Percentiles rank a stretch among this genome's conserved stretches.
These are phyloP conservation scores for Acacia concinna DNA, from an alignment of 331 rosid genomes.

Conservation along the genomic window DNA sequence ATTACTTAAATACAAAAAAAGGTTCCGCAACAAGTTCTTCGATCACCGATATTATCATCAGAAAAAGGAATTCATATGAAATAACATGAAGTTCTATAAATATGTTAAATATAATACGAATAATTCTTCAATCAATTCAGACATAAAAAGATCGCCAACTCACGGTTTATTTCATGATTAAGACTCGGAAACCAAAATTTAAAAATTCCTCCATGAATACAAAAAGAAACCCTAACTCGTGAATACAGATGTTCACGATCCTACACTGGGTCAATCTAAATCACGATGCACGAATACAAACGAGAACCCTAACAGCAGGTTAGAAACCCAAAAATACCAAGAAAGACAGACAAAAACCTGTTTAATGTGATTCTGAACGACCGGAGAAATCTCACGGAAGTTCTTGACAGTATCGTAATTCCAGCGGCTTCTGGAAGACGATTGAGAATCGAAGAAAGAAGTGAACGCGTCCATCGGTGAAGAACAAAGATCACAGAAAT, in stretches of 20 bases:
- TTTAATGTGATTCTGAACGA: conserved; percentile 78
- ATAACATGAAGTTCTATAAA: too few species aligned
- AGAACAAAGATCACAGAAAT: not conserved
- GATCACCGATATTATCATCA: not conserved
- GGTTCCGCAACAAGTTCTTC: not conserved
- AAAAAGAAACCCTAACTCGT: conserved; percentile 10
- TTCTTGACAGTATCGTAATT: conserved; percentile 73
- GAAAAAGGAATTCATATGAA: not conserved
- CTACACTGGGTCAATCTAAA: not conserved
- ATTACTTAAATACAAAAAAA: not conserved
- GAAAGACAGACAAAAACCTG: conserved; percentile 36
- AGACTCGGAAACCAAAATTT: not conserved
- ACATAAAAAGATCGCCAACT: not conserved
- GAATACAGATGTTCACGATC: not conserved
- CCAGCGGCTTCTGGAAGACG: conserved; percentile 65
- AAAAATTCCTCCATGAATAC: not conserved
- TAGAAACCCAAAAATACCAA: conserved; percentile 28
- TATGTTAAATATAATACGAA: not conserved
- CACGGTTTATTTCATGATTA: not conserved
- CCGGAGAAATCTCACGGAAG: conserved; percentile 75
- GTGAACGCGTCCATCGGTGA: conserved; percentile 60
- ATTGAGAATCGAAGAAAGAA: conserved; percentile 66
- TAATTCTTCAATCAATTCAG: not conserved
- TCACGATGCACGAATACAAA: not conserved
- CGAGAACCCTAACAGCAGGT: not conserved